phyloP scores from a whole-genome alignment of 345 rosid species.

The Rhodamnia argentea region DNA sequence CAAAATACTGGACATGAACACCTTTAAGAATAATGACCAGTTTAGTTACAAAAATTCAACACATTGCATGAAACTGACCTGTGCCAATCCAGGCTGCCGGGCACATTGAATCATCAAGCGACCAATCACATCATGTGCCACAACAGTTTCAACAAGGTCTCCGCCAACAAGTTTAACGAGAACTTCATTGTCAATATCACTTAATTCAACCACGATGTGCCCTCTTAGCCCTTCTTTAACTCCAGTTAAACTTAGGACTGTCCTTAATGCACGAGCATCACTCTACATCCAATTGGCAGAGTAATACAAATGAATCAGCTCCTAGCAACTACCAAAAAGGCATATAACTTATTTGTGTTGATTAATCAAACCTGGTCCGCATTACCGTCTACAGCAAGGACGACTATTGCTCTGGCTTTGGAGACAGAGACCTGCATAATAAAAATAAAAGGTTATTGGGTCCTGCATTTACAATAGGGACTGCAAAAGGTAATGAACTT shows the following conservation, averaged over 20 bases:
- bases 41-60: background rate
- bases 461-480: background rate
- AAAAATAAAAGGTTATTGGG: background rate
- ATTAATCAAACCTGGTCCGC: slow-evolving; percentile 62
- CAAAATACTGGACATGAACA: background rate
- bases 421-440: slow-evolving; percentile 59
- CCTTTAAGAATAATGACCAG: background rate
- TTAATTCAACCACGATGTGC: slow-evolving; percentile 67
- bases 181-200: slow-evolving; percentile 73
- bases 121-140: slow-evolving; percentile 77
- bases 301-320: background rate
- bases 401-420: slow-evolving; percentile 61
- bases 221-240: slow-evolving; percentile 68
- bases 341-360: background rate
- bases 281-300: slow-evolving; percentile 24
- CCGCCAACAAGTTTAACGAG: slow-evolving; percentile 77
- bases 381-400: slow-evolving; percentile 74
- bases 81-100: slow-evolving; percentile 70
- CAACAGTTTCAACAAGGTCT: slow-evolving; percentile 65
- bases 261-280: slow-evolving; percentile 76
- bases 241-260: slow-evolving; percentile 66
- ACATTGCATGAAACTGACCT: slow-evolving; percentile 27
- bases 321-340: background rate
- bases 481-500: background rate
- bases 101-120: slow-evolving; percentile 86